A percentile compares a stretch with the other conserved stretches of the same genome.
Conservation (phyloP, 2,329 filamentous ascomycete genomes). For the Neonectria faginata region DNA sequence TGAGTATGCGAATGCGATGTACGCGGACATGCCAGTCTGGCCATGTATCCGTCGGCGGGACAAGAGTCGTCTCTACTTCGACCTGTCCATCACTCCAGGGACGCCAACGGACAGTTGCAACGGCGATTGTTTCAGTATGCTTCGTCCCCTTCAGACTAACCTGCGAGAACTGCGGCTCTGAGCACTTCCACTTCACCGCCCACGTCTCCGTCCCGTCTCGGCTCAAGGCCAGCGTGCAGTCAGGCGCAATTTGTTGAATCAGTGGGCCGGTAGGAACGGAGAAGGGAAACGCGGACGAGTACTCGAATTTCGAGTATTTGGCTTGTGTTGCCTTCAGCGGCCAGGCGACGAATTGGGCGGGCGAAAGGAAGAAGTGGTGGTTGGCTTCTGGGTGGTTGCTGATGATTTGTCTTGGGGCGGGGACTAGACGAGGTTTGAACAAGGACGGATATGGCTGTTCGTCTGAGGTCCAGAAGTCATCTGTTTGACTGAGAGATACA, state of each 20-base stretch:
- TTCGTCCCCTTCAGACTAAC: background rate
- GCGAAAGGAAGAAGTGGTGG: slow-evolving; percentile 58
- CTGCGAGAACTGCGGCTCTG: background rate
- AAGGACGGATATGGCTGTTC: slow-evolving; percentile 48
- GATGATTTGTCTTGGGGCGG: slow-evolving; percentile 57
- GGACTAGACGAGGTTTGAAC: slow-evolving; percentile 14
- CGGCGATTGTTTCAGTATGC: background rate
- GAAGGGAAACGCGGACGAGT: slow-evolving; percentile 61
- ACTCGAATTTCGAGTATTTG: slow-evolving; percentile 62
- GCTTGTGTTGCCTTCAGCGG: slow-evolving; percentile 56
- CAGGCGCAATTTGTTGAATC: slow-evolving; percentile 50
- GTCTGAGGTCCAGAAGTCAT: slow-evolving; percentile 59
- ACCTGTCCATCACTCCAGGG: slow-evolving; percentile 47
- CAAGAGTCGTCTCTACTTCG: slow-evolving; percentile 43
- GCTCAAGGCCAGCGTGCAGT: slow-evolving; percentile 48
- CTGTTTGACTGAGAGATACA: slow-evolving; percentile 49
- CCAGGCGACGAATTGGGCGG: slow-evolving; percentile 54
- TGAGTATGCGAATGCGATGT: slow-evolving; percentile 33
- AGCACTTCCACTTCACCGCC: slow-evolving; percentile 47
- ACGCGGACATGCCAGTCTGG: slow-evolving; percentile 50
- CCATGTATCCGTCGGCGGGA: slow-evolving; percentile 48
- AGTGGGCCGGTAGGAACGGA: slow-evolving; percentile 55
- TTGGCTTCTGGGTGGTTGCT: slow-evolving; percentile 50
- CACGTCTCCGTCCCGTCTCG: slow-evolving; percentile 48
- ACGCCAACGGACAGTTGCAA: slow-evolving; percentile 34